Evolutionary conservation across 345 rosid genomes (phyloP).

Genomic region (rapeseed (Brassica napus)): DNA sequence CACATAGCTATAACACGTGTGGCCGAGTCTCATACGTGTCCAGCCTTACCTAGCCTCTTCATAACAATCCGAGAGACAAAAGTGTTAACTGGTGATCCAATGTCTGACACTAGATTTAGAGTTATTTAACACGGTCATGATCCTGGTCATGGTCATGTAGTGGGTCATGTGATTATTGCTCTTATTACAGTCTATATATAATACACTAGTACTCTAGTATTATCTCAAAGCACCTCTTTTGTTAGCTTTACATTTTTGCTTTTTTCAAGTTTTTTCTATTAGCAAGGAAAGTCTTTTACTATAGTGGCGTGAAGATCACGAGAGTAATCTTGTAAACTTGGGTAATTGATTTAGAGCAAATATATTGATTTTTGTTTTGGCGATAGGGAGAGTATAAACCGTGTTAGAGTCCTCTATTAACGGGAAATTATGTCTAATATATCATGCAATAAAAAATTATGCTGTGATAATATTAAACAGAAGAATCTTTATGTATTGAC

Average conservation of each 20-base stretch:
- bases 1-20: slow-evolving; percentile 27
- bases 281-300: neutral
- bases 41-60: neutral
- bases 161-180: slow-evolving; percentile 25
- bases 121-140: slow-evolving; percentile 22
- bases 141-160: neutral
- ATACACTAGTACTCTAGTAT: neutral
- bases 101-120: slow-evolving; percentile 28
- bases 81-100: slow-evolving; percentile 7
- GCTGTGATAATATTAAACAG: neutral
- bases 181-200: neutral
- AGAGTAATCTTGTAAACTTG: neutral
- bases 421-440: neutral
- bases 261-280: neutral
- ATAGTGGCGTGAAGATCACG: neutral
- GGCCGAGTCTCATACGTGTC: slow-evolving; percentile 21
- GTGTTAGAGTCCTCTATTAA: slow-evolving; percentile 2
- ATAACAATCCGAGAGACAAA: slow-evolving; percentile 15
- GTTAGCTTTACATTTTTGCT: neutral
- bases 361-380: neutral
- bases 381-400: slow-evolving; percentile 12
- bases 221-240: neutral
- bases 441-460: neutral
- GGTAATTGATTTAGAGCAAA: neutral
- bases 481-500: neutral